Percentiles rank a stretch among this genome's conserved stretches.
Conservation (phyloP, 164 flowering plant genomes). For the Vitis rupestris region DNA sequence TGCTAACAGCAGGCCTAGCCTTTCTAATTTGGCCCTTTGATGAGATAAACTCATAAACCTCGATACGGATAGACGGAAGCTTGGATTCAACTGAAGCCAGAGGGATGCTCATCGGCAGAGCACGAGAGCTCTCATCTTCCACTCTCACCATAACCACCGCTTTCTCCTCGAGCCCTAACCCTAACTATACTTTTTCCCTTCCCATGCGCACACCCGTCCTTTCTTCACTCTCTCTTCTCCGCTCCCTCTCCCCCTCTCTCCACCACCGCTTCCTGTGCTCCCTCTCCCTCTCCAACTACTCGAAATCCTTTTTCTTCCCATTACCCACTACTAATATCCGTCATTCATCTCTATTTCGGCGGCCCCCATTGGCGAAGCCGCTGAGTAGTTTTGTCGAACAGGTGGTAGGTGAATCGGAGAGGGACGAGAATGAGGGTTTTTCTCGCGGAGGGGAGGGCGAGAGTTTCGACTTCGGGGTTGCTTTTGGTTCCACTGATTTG, state of each 20-base stretch:
- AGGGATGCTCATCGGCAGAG: slow-evolving; percentile 19
- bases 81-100: slow-evolving; percentile 17
- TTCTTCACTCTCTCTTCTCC: slow-evolving; percentile 24
- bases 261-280: slow-evolving; percentile 15
- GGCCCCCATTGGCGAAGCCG: not conserved
- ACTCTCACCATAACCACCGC: not conserved
- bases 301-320: not conserved
- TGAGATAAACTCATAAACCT: no score
- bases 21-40: no score
- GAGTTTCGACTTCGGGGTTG: slow-evolving; percentile 29
- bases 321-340: not conserved
- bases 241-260: slow-evolving; percentile 14
- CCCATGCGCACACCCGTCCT: slow-evolving; percentile 20
- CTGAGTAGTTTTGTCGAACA: slow-evolving; percentile 32
- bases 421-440: slow-evolving; percentile 18
- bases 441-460: slow-evolving; percentile 11
- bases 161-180: not conserved
- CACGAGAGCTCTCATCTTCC: slow-evolving; percentile 16
- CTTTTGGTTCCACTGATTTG: slow-evolving; percentile 27
- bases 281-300: slow-evolving; percentile 5
- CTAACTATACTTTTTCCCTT: slow-evolving; percentile 3
- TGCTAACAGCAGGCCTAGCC: no score
- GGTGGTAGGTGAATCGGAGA: slow-evolving; percentile 4
- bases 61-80: no score
- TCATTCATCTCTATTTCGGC: not conserved